These are phyloP conservation scores for Yamadazyma scolyti DNA, from an alignment of 805 yeast species.

Conservation along the genomic window DNA sequence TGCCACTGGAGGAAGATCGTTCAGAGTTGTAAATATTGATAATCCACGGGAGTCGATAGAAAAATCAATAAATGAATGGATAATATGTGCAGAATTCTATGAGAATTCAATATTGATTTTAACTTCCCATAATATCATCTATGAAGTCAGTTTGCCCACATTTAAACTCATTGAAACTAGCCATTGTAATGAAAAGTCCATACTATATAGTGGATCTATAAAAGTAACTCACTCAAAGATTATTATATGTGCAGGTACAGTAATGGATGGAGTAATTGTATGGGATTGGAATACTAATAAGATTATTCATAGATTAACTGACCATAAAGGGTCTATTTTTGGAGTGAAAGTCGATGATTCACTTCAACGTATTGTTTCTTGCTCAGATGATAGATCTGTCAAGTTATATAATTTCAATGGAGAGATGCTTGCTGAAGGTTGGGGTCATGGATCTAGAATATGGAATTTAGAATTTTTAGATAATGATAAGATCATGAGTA, in stretches of 20 bases:
- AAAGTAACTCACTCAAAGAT: conserved; percentile 38
- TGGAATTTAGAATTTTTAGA: conserved; percentile 70
- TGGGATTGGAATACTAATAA: conserved; percentile 57
- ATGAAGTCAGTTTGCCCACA: conserved; percentile 23
- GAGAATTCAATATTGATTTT: conserved; percentile 43
- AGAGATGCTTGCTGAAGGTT: conserved; percentile 65
- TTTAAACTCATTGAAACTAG: conserved; percentile 24
- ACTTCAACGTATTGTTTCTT: conserved; percentile 61
- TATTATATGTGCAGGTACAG: conserved; percentile 85
- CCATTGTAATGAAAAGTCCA: conserved; percentile 68
- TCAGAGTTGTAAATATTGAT: conserved; percentile 38
- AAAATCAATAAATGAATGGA: conserved; percentile 73
- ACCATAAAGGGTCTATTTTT: conserved; percentile 92
- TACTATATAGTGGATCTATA: conserved; percentile 83
- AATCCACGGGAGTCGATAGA: conserved; percentile 36
- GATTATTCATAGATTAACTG: conserved; percentile 53
- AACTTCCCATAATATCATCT: conserved; percentile 76
- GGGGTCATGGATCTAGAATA: conserved; percentile 96
- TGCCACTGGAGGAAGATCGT: conserved; percentile 70
- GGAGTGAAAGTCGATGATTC: conserved; percentile 61
- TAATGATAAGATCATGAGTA: conserved; percentile 52
- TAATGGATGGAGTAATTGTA: conserved; percentile 77
- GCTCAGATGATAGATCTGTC: conserved; percentile 93
- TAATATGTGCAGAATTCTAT: conserved; percentile 56
- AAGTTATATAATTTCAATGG: conserved; percentile 70